These are phyloP conservation scores for Brassica juncea DNA, from an alignment of 345 rosid species.

Conservation along the genomic window DNA sequence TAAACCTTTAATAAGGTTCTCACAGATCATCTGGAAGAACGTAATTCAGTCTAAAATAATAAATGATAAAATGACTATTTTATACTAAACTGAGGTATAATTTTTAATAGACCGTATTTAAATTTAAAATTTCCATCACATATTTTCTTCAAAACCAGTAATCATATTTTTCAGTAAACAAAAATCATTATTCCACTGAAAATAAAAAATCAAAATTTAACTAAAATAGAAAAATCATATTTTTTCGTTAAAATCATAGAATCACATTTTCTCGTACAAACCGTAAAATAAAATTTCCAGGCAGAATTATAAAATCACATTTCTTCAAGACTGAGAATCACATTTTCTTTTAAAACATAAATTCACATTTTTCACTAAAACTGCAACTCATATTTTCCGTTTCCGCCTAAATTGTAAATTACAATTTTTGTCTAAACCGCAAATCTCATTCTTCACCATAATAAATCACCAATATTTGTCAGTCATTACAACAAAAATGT, in stretches of 20 bases:
- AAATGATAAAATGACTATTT: background rate
- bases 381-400: background rate
- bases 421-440: background rate
- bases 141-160: background rate
- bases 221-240: background rate
- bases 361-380: background rate
- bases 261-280: background rate
- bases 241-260: background rate
- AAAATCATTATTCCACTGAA: too few relatives aligned
- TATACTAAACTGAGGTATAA: background rate
- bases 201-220: background rate
- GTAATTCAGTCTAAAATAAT: background rate
- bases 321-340: background rate
- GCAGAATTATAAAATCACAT: background rate
- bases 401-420: background rate
- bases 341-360: background rate
- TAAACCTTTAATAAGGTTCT: too few relatives aligned
- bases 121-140: background rate
- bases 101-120: too few relatives aligned
- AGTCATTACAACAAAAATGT: background rate
- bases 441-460: background rate
- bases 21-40: too few relatives aligned
- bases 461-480: background rate
- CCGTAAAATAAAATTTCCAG: background rate
- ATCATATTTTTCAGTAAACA: background rate